Evolutionary conservation across 2,329 filamentous ascomycete genomes (phyloP).

Genomic region (Triangularia setosa): DNA sequence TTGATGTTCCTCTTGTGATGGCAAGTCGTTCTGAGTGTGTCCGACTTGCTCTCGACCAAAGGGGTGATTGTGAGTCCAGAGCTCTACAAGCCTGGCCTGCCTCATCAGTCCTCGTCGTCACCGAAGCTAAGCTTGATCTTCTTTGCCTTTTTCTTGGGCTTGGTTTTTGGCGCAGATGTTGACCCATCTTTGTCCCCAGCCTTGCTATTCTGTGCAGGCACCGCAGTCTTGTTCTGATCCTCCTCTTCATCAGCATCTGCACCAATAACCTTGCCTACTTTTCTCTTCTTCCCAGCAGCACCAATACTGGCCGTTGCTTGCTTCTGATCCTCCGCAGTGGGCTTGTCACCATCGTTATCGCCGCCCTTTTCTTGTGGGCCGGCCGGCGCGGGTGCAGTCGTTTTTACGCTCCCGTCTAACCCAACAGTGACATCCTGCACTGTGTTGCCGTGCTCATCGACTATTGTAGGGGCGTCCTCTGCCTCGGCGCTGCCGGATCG

Average conservation of each 20-base stretch:
- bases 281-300: constrained; percentile 22
- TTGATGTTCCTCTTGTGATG: neutral
- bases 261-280: constrained; percentile 53
- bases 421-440: constrained; percentile 38
- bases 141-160: constrained; percentile 51
- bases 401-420: constrained; percentile 41
- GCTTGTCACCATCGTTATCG: constrained; percentile 29
- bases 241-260: constrained; percentile 33
- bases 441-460: constrained; percentile 68
- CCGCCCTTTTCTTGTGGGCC: neutral
- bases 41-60: no score
- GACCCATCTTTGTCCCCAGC: constrained; percentile 6
- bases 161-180: constrained; percentile 12
- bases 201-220: neutral
- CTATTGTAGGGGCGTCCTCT: constrained; percentile 71
- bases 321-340: constrained; percentile 24
- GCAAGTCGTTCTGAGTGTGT: neutral
- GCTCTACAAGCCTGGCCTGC: neutral
- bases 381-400: neutral
- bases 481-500: constrained; percentile 64
- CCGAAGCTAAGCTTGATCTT: constrained; percentile 68
- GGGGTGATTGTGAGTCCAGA: no score
- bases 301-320: constrained; percentile 20
- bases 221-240: constrained; percentile 24
- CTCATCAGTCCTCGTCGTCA: constrained; percentile 51